Conservation (phyloP, 257 asterid genomes). For the Forsythia viridissima region DNA sequence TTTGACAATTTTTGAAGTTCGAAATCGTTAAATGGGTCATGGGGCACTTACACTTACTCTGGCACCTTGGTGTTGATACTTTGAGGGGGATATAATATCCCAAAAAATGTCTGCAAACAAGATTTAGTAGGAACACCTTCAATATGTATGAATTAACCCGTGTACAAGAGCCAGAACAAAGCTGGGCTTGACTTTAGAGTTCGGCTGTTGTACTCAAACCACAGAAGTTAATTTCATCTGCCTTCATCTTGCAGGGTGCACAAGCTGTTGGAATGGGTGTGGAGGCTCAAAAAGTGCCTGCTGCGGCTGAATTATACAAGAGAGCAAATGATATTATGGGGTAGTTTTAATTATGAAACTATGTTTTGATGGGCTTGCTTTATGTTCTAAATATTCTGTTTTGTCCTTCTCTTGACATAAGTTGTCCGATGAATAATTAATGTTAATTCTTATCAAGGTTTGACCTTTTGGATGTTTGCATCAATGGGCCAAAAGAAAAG, state of each 20-base stretch:
- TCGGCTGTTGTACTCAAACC: neutral
- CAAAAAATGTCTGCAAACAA: neutral
- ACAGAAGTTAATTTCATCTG: slow-evolving; percentile 12
- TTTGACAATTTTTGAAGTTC: neutral
- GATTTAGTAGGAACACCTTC: neutral
- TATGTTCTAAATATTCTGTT: slow-evolving; percentile 13
- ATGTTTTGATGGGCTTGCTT: neutral
- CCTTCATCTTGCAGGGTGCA: slow-evolving; percentile 73
- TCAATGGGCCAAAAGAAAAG: slow-evolving; percentile 94
- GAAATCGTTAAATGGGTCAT: neutral
- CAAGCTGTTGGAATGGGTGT: slow-evolving; percentile 97
- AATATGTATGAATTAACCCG: neutral
- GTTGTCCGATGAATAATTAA: slow-evolving; percentile 18
- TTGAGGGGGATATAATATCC: neutral
- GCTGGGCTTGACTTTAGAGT: neutral
- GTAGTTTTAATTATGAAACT: slow-evolving; percentile 34
- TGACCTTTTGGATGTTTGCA: slow-evolving; percentile 86
- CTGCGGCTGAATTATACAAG: slow-evolving; percentile 86
- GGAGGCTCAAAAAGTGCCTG: slow-evolving; percentile 94
- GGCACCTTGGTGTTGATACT: neutral
- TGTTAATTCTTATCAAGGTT: slow-evolving; percentile 45
- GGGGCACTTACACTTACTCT: neutral
- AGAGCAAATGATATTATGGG: slow-evolving; percentile 87
- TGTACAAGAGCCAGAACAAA: neutral
- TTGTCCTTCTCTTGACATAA: neutral